These are phyloP conservation scores for Calonectria fujianensis DNA, from an alignment of 2,329 filamentous ascomycete genomes.

Conservation along the genomic window DNA sequence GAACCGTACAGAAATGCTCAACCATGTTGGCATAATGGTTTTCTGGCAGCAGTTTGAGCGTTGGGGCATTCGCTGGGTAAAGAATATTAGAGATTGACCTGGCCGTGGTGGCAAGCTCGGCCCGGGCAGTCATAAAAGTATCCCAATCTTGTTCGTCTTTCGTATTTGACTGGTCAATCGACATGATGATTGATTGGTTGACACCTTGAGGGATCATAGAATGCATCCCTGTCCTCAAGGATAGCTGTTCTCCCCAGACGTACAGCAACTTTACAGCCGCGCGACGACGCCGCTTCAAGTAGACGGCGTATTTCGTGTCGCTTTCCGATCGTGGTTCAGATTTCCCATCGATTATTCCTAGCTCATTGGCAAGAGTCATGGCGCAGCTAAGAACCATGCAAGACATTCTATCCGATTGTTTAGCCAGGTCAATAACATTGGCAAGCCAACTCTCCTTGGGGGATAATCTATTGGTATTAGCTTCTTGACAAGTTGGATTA, in stretches of 20 bases:
- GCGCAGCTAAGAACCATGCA: not conserved
- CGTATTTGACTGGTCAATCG: not conserved
- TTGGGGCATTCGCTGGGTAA: not conserved
- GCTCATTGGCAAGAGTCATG: not conserved
- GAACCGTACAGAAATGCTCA: not conserved
- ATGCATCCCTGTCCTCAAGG: not conserved
- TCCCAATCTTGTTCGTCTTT: not conserved
- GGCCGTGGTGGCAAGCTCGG: not conserved
- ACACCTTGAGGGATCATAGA: not conserved
- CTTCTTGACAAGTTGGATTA: not conserved
- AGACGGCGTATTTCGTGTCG: not conserved
- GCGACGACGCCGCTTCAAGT: not conserved
- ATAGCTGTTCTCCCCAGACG: slow-evolving; percentile 3
- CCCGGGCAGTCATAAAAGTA: not conserved
- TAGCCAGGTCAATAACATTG: not conserved
- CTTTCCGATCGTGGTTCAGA: not conserved
- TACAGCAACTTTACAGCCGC: not conserved
- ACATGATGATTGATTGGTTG: not conserved
- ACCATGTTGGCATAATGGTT: not conserved
- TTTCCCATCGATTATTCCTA: not conserved
- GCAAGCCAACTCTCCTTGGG: not conserved
- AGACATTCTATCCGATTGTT: slow-evolving; percentile 8
- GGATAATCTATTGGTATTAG: not conserved
- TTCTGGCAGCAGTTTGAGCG: not conserved
- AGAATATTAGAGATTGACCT: not conserved